Evolutionary conservation across 805 yeast species (phyloP).

Genomic region (Candida argentea): DNA sequence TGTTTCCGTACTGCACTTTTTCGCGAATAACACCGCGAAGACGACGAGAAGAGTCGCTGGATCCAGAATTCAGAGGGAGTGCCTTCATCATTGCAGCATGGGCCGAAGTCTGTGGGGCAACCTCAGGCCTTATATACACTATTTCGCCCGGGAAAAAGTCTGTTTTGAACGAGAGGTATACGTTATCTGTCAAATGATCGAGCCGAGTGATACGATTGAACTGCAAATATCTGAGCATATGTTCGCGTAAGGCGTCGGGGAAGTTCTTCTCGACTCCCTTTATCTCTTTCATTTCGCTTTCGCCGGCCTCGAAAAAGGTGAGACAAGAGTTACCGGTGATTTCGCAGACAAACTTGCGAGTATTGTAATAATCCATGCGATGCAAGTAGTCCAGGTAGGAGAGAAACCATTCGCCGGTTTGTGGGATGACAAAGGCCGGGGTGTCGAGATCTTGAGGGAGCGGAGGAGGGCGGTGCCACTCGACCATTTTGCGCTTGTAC

Average conservation of each 20-base stretch:
- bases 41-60: constrained; percentile 9
- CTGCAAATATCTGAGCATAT: constrained; percentile 77
- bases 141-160: constrained; percentile 90
- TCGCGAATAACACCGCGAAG: constrained; percentile 65
- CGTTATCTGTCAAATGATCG: constrained; percentile 81
- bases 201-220: constrained; percentile 73
- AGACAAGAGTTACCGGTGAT: constrained; percentile 89
- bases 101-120: background rate
- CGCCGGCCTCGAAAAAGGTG: constrained; percentile 81
- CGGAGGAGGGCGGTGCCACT: constrained; percentile 44
- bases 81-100: too few species aligned
- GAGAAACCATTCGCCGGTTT: constrained; percentile 83
- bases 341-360: constrained; percentile 85
- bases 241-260: constrained; percentile 88
- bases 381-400: constrained; percentile 66
- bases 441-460: constrained; percentile 46
- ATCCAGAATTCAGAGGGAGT: too few species aligned
- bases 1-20: constrained; percentile 65
- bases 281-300: constrained; percentile 51
- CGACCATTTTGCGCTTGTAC: constrained; percentile 64
- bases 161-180: constrained; percentile 63
- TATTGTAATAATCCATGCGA: constrained; percentile 62
- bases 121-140: constrained; percentile 44
- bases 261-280: constrained; percentile 66
- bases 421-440: constrained; percentile 72